phyloP scores from a whole-genome alignment of 805 yeast genomes.

The Kluyveromyces starmeri region DNA sequence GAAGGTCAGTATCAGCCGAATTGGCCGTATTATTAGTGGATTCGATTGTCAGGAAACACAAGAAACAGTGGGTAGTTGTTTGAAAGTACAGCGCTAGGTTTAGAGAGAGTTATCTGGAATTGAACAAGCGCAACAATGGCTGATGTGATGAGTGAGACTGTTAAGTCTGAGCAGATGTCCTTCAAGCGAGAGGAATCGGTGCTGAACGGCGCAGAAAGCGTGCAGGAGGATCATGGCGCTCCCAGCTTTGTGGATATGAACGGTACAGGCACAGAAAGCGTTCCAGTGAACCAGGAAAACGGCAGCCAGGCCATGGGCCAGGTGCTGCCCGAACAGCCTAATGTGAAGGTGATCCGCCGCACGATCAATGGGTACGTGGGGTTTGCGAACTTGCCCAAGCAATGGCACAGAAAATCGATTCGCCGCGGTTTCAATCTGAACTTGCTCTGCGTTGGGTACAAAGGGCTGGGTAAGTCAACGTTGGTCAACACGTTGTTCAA shows the following conservation, averaged over 20 bases:
- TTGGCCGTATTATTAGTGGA: too few relatives aligned
- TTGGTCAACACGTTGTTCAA: slow-evolving; percentile 85
- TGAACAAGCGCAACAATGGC: too few relatives aligned
- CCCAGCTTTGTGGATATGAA: not conserved
- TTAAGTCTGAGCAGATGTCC: slow-evolving; percentile 1
- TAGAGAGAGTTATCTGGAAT: too few relatives aligned
- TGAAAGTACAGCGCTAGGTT: not conserved
- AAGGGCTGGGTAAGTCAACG: slow-evolving; percentile 90
- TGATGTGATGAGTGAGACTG: not conserved
- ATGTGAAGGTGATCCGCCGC: slow-evolving; percentile 59
- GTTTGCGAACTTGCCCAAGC: slow-evolving; percentile 94
- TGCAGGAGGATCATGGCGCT: not conserved
- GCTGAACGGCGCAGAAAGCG: not conserved
- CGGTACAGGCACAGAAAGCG: not conserved
- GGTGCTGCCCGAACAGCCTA: slow-evolving; percentile 30
- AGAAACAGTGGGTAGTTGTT: too few relatives aligned
- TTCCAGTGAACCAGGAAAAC: not conserved
- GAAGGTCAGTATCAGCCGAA: too few relatives aligned
- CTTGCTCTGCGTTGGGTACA: slow-evolving; percentile 82
- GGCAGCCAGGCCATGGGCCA: slow-evolving; percentile 20
- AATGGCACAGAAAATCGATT: slow-evolving; percentile 93
- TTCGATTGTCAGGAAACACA: too few relatives aligned
- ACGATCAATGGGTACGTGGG: slow-evolving; percentile 91
- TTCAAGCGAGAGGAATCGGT: slow-evolving; percentile 6
- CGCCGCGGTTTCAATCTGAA: slow-evolving; percentile 86